Evolutionary conservation across 768 basidiomycete species (phyloP), one percentile per base, ranked within the genome.

Genomic region (Zangia roseola): DNA sequence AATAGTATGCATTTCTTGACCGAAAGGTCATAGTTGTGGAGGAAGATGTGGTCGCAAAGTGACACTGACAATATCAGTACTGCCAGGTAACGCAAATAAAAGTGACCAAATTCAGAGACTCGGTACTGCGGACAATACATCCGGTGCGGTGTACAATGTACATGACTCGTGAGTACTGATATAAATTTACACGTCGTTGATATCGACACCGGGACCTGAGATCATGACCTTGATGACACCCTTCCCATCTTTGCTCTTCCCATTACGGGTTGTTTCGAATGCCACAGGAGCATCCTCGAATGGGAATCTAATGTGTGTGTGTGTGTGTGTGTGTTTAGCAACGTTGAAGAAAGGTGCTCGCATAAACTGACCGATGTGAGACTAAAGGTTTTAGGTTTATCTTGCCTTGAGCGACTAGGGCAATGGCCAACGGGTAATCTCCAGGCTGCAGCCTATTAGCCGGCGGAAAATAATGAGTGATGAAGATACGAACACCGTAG

Each of bases 201-300:
- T 55, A 19, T 72, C 59, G 39, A 84, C 78, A 56, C 76, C 86
- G 36, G 90, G 90, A 6, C 91, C 91, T 40, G 86, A 87, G 56
- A 94, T 92, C 54, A 95, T 84, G 28, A 81, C 84, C 70, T 97
- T 95, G 63, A 95, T 94, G 36, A 94, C 85, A 28, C 80, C 80
- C 68, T 85, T 90, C 40, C 94, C 94, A 62, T 97, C 90, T 45
- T 80, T 74, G 40, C 91, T 86, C 75, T 86, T 90, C 24, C 94
- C 92, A 17, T 71, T 67, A 50, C 82, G 80, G 31, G 88, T 97
- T 13, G 86, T 82, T 48, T 87, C 72, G 78, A 97, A 97, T 2
- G 94, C 95, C 42, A 74, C 72, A 20, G 80, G 69, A 40, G 93
- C 91, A 12, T 93, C 76, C 34, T 84, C 75, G 65, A 97, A 97